Base-by-base conservation (phyloP, 1,284 basidiomycete species). In the Ceraceosorus guamensis region DNA sequence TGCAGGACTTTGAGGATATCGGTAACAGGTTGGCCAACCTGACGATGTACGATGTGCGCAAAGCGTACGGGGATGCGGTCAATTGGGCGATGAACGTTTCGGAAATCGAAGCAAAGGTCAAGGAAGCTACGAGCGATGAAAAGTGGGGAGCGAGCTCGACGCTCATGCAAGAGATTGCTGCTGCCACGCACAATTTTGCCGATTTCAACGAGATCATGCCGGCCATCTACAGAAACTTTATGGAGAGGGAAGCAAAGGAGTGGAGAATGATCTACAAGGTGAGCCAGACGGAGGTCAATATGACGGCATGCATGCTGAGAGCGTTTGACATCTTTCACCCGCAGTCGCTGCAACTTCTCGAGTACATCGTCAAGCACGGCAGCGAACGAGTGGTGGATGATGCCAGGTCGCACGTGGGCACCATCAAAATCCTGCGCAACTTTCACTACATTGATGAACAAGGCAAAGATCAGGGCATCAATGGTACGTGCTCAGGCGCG, bases 121-220 rank as follows among this genome's bases (percentile, higher is more conserved):
- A 85, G 67, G 95, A 98, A 65, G 93, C 95, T 2, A 98, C 95
- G 6, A 98, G 96, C 70, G 91, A 97, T 73, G 95, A 99, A 66
- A 86, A 93, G 55, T 99, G 93, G 93, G 93, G 95, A 31, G 93
- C 95, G 62, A 92, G 89, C 73, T 96, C 93, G 52, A 95, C 92
- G 18, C 80, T 97, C 76, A 98, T 98, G 93, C 89, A 92, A 77
- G 92, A 98, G 74, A 98, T 98, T 70, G 91, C 93, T 5, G 86
- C 88, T 82, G 89, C 88, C 67, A 93, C 91, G 6, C 88, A 91
- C 78, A 92, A 90, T 75, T 95, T 91, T 79, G 90, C 93, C 81
- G 85, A 93, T 68, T 99, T 99, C 79, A 98, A 98, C 78, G 95
- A 99, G 80, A 91, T 98, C 75, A 97, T 99, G 91, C 93, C 95